phyloP scores from a whole-genome alignment of 192 early-diverging fungal genomes.

The Radiomyces spectabilis region DNA sequence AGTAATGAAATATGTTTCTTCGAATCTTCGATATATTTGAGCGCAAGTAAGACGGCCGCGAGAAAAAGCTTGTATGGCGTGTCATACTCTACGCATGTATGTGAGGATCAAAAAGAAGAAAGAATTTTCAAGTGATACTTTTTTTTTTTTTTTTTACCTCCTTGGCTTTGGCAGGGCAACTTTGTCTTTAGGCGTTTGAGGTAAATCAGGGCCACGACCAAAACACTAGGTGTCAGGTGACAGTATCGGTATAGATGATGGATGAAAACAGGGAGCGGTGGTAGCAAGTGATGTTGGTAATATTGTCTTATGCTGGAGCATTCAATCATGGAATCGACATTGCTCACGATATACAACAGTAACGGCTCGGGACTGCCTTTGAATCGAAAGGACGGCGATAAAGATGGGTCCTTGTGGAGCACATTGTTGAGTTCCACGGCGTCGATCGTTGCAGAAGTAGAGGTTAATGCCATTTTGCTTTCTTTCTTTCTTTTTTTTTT shows the following conservation, averaged over 20 bases:
- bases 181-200: conserved; percentile 54
- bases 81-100: conserved; percentile 21
- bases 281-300: conserved; percentile 12
- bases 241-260: conserved; percentile 4
- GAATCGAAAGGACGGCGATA: background rate
- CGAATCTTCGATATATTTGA: conserved; percentile 25
- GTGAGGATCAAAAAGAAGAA: background rate
- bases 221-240: conserved; percentile 19
- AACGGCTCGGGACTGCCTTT: conserved; percentile 4
- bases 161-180: conserved; percentile 48
- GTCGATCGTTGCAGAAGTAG: no score
- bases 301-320: background rate
- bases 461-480: no score
- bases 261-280: conserved; percentile 2
- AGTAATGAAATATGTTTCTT: conserved; percentile 12
- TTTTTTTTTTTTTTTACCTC: conserved; percentile 10
- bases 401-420: no score
- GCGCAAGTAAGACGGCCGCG: conserved; percentile 23
- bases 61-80: conserved; percentile 29
- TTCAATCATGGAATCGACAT: conserved; percentile 2
- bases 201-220: conserved; percentile 59
- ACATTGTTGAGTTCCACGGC: no score
- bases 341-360: conserved; percentile 7
- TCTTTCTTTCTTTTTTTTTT: no score
- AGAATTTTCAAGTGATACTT: background rate